Evolutionary conservation across 352 stramenopile genomes (phyloP).

Genomic region (Phytophthora rubi): DNA sequence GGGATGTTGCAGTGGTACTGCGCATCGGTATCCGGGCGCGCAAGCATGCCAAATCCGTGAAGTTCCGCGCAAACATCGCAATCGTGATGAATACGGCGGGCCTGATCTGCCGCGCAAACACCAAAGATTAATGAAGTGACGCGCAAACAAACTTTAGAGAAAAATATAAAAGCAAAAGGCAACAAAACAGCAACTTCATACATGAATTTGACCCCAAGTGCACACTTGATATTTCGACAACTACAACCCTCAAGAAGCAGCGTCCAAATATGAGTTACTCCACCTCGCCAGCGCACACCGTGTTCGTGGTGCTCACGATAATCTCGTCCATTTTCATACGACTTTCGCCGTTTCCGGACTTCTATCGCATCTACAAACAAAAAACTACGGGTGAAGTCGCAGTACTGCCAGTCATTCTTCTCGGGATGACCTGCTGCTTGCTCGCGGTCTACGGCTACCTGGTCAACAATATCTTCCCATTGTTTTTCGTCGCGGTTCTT

Average conservation of each 20-base stretch:
- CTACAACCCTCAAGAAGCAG: neutral
- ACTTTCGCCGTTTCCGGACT: conserved; percentile 27
- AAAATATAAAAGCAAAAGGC: neutral
- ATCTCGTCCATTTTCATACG: conserved; percentile 26
- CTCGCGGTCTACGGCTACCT: conserved; percentile 35
- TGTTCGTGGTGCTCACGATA: conserved; percentile 23
- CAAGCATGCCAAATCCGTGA: neutral
- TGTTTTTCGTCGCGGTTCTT: conserved; percentile 37
- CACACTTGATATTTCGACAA: neutral
- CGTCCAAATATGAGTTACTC: neutral
- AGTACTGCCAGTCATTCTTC: conserved; percentile 27
- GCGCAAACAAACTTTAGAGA: neutral
- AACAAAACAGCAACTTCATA: too few species aligned
- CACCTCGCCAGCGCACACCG: neutral
- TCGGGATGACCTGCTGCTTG: conserved; percentile 27
- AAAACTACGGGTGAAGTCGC: conserved; percentile 17
- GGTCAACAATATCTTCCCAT: conserved; percentile 39
- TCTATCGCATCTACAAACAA: conserved; percentile 24
- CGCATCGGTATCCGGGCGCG: neutral
- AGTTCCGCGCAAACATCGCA: neutral
- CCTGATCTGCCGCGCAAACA: neutral
- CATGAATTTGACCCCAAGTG: neutral
- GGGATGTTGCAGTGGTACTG: neutral
- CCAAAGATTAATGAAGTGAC: neutral
- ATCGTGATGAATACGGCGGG: neutral